Evolutionary conservation across 1,284 basidiomycete species (phyloP), one percentile per base, ranked within the genome.

Genomic region (Trichosporon asahii): DNA sequence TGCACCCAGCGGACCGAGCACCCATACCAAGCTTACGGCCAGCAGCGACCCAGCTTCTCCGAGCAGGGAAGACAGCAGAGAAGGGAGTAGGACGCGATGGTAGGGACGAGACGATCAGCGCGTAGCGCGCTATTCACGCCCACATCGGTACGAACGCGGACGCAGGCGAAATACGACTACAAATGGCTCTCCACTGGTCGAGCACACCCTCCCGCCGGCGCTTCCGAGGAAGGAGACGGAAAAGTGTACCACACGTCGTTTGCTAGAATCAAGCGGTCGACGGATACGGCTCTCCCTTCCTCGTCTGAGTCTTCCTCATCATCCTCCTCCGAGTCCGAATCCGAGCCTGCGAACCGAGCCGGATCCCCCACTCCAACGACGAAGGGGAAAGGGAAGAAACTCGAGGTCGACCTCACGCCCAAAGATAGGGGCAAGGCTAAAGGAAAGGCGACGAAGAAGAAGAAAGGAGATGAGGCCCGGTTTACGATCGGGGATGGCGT

Each of bases 401-500:
- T 29, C 64, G 64, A 69, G 70, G 33, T 66, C 64, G 3, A 57
- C 68, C 40, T 68, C 63, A 4, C 66, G 55, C 60, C n/a, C 18
- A 63, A 21, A n/a, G 15, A 7, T 35, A 40, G 15, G 6, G 29
- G 1, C 15, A 61, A 61, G 57, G 18, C 15, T 15, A 61, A 61
- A n/a, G 29, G 29, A 1, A 23, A 57, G 35, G 11, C 35, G 3
- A 14, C 35, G 64, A 71, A 66, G 37, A 76, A 73, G 66, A 74
- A 67, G 23, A 75, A 74, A 46, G 73, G 60, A 0, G 77, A 78
- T 35, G 77, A 79, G 21, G 69, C 68, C 31, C 68, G 76, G 25
- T 84, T 84, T 66, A 72, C 73, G 2, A 66, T 84, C 7, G 83
- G 83, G 9, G 82, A 83, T 72, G 83, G 81, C 2, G 82, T 83